Evolutionary conservation across 805 yeast species (phyloP).

Genomic region (Barnettozyma siamensis): DNA sequence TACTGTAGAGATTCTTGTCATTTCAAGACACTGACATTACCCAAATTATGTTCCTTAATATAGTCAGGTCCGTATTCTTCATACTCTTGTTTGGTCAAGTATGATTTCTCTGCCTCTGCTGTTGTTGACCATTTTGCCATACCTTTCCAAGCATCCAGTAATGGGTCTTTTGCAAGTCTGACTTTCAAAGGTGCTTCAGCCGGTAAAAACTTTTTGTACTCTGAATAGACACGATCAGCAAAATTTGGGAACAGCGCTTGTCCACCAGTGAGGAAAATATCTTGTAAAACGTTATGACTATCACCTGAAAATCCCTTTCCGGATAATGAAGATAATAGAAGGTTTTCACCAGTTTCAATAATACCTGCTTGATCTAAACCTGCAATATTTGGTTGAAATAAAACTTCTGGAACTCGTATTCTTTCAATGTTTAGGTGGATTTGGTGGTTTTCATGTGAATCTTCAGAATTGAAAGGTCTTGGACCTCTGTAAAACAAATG

Average conservation of each 20-base stretch:
- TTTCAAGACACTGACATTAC: conserved; percentile 38
- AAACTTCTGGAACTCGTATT: conserved; percentile 84
- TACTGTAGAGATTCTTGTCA: background rate
- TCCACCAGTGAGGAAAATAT: conserved; percentile 87
- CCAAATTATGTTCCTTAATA: conserved; percentile 77
- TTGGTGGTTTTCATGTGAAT: conserved; percentile 83
- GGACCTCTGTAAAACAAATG: conserved; percentile 92
- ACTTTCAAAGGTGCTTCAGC: conserved; percentile 55
- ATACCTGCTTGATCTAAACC: conserved; percentile 96
- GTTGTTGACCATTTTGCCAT: conserved; percentile 74
- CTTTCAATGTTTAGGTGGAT: conserved; percentile 87
- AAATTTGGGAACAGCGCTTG: conserved; percentile 60
- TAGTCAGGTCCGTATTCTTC: conserved; percentile 88
- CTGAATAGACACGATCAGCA: conserved; percentile 59
- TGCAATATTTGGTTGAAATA: conserved; percentile 89
- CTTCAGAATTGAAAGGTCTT: conserved; percentile 74
- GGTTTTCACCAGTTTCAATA: conserved; percentile 66
- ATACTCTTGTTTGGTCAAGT: conserved; percentile 66
- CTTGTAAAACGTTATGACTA: conserved; percentile 40
- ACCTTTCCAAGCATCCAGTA: conserved; percentile 88
- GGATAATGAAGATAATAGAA: conserved; percentile 54
- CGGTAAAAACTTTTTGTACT: conserved; percentile 69
- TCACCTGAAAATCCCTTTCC: conserved; percentile 53
- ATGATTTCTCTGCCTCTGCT: conserved; percentile 39
- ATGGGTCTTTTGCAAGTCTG: conserved; percentile 59